phyloP scores from a whole-genome alignment of 2,329 filamentous ascomycete species.

The Exserohilum turcica region DNA sequence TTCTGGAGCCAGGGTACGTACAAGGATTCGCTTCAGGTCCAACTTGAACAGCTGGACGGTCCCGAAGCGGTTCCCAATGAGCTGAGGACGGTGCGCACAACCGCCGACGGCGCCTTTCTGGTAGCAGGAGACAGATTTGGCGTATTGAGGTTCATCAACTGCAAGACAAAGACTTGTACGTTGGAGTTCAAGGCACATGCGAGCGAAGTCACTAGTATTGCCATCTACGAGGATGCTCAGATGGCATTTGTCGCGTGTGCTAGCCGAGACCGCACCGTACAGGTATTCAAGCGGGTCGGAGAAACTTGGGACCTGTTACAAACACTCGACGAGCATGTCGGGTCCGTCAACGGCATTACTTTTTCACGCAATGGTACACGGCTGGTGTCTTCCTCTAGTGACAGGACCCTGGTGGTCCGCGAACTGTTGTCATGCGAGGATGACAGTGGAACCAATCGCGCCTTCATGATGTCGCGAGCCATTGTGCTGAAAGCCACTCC shows the following conservation, averaged over 20 bases:
- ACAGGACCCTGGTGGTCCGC: constrained; percentile 83
- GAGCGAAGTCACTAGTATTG: constrained; percentile 81
- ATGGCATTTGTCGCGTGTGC: constrained; percentile 77
- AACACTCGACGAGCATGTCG: constrained; percentile 88
- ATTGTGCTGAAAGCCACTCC: constrained; percentile 87
- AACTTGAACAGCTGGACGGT: constrained; percentile 66
- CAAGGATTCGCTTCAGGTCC: constrained; percentile 67
- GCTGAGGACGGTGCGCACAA: constrained; percentile 63
- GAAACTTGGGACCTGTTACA: constrained; percentile 78
- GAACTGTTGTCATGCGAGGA: constrained; percentile 75
- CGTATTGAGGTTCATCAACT: constrained; percentile 73
- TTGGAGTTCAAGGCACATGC: constrained; percentile 84
- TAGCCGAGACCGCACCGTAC: constrained; percentile 81
- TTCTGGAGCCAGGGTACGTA: constrained; percentile 83
- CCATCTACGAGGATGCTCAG: constrained; percentile 69
- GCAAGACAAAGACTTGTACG: constrained; percentile 63
- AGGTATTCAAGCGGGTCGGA: constrained; percentile 73
- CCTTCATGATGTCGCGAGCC: constrained; percentile 76
- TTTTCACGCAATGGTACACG: constrained; percentile 73
- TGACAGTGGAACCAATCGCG: constrained; percentile 62
- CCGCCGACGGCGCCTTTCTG: constrained; percentile 67
- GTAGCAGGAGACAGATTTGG: constrained; percentile 87
- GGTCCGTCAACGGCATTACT: constrained; percentile 78
- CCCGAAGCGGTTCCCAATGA: constrained; percentile 61
- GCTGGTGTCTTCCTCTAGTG: constrained; percentile 80